phyloP scores from a whole-genome alignment of 139 green algal species.

The Volvox africanus region DNA sequence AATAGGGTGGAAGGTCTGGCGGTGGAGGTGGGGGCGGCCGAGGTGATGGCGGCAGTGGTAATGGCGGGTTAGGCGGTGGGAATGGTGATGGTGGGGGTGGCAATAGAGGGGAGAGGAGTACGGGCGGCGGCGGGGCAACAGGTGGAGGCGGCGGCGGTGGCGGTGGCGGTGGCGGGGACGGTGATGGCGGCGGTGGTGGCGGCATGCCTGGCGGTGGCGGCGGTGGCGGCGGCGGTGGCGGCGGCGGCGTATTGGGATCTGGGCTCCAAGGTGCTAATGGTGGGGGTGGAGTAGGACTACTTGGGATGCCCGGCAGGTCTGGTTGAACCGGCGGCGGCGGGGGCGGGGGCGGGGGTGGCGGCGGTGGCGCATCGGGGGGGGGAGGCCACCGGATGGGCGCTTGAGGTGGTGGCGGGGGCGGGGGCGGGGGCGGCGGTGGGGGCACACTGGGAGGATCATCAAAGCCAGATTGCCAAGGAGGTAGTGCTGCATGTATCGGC shows the following conservation, averaged over 20 bases:
- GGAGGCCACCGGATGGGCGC: not conserved
- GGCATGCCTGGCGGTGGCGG: not conserved
- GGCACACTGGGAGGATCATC: not conserved
- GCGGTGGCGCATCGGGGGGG: not conserved
- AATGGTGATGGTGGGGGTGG: not conserved
- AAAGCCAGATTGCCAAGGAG: not conserved
- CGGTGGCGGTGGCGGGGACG: not conserved
- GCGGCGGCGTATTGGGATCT: not conserved
- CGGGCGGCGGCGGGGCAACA: not conserved
- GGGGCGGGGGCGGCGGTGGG: not conserved
- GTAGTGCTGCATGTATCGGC: not conserved
- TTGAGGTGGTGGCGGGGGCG: not conserved
- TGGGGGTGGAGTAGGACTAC: not conserved
- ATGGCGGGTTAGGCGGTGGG: too few species aligned
- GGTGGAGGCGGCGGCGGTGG: not conserved
- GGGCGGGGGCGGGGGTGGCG: not conserved
- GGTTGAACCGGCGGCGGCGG: not conserved
- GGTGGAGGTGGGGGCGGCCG: slow-evolving; percentile 4
- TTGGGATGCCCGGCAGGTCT: not conserved
- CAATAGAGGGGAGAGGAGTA: not conserved
- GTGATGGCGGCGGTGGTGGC: not conserved
- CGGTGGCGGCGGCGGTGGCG: slow-evolving; percentile 1
- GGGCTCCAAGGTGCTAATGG: not conserved
- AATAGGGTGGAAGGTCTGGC: not conserved
- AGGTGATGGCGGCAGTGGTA: too few species aligned